Percentiles rank a stretch among this genome's conserved stretches.
These are phyloP conservation scores for Ceratobasidium papillatum DNA, from an alignment of 1,284 basidiomycete genomes.

Conservation along the genomic window DNA sequence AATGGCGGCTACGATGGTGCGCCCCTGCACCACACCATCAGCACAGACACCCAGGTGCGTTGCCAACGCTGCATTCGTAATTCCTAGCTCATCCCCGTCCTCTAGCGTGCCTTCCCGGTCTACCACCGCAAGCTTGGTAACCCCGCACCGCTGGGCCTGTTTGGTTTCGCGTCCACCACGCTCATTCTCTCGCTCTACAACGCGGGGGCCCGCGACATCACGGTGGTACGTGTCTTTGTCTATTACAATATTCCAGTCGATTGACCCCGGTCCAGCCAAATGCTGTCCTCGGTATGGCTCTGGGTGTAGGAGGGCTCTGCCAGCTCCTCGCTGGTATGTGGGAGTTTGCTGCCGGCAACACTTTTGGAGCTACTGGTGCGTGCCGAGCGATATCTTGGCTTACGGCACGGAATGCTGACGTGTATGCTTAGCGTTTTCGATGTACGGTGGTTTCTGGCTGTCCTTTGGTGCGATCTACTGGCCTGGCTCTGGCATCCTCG, in stretches of 20 bases:
- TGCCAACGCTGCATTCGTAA: conserved; percentile 34
- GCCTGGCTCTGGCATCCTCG: conserved; percentile 52
- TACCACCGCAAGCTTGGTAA: conserved; percentile 54
- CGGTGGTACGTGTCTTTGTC: conserved; percentile 44
- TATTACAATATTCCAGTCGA: conserved; percentile 54
- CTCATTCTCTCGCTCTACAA: conserved; percentile 59
- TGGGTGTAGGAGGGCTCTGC: conserved; percentile 53
- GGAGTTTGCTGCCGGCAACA: conserved; percentile 56
- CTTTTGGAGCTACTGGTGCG: conserved; percentile 56
- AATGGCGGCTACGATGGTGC: conserved; percentile 14
- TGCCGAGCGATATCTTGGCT: not conserved
- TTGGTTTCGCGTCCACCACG: conserved; percentile 60
- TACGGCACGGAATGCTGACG: not conserved
- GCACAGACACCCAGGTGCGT: conserved; percentile 27
- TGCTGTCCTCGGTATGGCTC: conserved; percentile 52
- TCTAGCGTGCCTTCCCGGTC: conserved; percentile 33
- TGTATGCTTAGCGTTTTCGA: conserved; percentile 49
- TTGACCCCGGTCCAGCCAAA: conserved; percentile 51
- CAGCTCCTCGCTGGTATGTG: conserved; percentile 59
- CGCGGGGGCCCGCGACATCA: conserved; percentile 39
- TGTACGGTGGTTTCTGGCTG: conserved; percentile 50
- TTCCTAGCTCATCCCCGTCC: not conserved
- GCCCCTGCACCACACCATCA: conserved; percentile 3
- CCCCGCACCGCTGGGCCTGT: conserved; percentile 58
- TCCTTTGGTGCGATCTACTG: conserved; percentile 51